Conservation (phyloP, 1,284 basidiomycete species). For the Microbotryum intermedium region DNA sequence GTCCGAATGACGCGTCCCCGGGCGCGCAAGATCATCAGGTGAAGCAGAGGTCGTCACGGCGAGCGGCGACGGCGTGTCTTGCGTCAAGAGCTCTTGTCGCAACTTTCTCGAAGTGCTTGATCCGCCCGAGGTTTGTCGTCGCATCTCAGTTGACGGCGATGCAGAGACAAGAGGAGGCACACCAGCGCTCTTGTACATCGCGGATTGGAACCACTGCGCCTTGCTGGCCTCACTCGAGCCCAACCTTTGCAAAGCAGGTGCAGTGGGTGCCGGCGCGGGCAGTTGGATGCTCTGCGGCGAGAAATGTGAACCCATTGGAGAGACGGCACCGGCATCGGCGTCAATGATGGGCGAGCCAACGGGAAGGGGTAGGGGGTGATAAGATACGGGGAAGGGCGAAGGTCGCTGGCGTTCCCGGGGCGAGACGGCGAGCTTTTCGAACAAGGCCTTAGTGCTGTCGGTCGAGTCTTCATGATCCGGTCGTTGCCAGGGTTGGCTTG, state of each 20-base stretch:
- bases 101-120: background rate
- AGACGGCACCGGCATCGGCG: background rate
- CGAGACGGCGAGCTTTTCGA: background rate
- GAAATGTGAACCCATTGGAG: background rate
- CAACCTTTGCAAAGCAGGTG: background rate
- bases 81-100: background rate
- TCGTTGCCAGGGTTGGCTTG: background rate
- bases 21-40: background rate
- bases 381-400: background rate
- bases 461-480: background rate
- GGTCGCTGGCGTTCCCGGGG: background rate
- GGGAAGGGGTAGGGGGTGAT: constrained; percentile 1
- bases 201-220: background rate
- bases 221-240: background rate
- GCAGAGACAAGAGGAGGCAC: too few species aligned
- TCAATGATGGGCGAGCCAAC: background rate
- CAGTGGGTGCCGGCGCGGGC: background rate
- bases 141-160: constrained; percentile 14
- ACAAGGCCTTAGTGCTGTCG: background rate
- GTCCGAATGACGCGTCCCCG: background rate
- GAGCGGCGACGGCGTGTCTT: background rate
- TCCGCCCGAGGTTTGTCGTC: background rate
- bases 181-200: background rate
- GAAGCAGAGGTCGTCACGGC: background rate
- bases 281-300: background rate